These are phyloP conservation scores for Fusarium buxicola DNA, from an alignment of 2,329 filamentous ascomycete species.

Conservation along the genomic window DNA sequence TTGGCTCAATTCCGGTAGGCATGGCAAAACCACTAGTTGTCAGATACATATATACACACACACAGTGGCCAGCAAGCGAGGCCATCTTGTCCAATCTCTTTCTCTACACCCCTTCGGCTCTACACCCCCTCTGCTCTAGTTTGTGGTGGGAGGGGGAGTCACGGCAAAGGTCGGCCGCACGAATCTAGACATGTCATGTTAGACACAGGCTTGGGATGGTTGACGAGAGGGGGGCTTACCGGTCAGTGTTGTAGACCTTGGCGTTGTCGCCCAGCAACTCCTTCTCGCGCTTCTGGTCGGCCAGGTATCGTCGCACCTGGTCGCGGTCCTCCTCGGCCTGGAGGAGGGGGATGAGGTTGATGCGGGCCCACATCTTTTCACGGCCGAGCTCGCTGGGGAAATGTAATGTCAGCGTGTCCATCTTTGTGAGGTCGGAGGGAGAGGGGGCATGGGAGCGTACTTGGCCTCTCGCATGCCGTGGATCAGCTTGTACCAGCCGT, in stretches of 20 bases:
- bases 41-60: slow-evolving; percentile 45
- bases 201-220: not conserved
- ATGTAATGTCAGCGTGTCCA: slow-evolving; percentile 7
- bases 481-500: slow-evolving; percentile 89
- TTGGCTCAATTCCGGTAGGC: slow-evolving; percentile 31
- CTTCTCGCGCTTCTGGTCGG: slow-evolving; percentile 91
- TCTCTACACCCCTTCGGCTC: slow-evolving; percentile 6
- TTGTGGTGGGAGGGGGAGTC: slow-evolving; percentile 73
- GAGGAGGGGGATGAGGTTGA: slow-evolving; percentile 91
- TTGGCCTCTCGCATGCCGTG: slow-evolving; percentile 90
- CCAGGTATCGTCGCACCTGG: slow-evolving; percentile 86
- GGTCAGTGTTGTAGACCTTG: slow-evolving; percentile 88
- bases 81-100: slow-evolving; percentile 5
- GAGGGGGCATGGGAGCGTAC: too few relatives aligned
- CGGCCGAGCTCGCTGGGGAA: slow-evolving; percentile 88
- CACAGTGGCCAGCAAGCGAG: slow-evolving; percentile 7
- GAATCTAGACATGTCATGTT: slow-evolving; percentile 64
- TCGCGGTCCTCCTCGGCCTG: slow-evolving; percentile 98
- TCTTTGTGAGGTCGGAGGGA: slow-evolving; percentile 20
- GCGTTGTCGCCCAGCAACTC: slow-evolving; percentile 85
- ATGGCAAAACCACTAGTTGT: slow-evolving; percentile 22
- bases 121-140: slow-evolving; percentile 45
- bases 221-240: slow-evolving; percentile 65
- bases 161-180: slow-evolving; percentile 84
- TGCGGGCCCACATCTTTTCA: slow-evolving; percentile 98